Evolutionary conservation across 768 basidiomycete genomes (phyloP), one percentile per base, ranked within the genome.

Genomic region (Xanthoconium stramineum): DNA sequence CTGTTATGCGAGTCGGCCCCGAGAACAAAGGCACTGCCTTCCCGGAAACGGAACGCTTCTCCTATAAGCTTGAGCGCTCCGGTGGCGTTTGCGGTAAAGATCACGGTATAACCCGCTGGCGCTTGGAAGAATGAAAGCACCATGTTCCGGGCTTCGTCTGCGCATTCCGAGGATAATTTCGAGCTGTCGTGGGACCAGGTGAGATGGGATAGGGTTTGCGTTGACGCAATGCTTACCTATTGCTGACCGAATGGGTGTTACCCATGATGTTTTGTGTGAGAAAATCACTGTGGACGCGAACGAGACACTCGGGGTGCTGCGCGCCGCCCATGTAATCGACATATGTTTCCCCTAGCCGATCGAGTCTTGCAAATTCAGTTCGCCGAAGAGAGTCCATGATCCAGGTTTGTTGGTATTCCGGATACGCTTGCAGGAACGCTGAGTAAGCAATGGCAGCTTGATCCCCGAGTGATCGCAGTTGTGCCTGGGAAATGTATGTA

Each of bases 271-370:
- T 83, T 49, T 73, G 75, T 39, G 77, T 82, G 33, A 93, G 79
- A 65, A 91, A 90, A 48, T 82, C 80, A 39, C 83, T 77, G 61
- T 91, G 88, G 11, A 83, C 81, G 38, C 78, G 79, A 55, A 92
- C 80, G 35, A 93, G 81, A 61, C 84, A 86, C 62, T 89, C 86
- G 12, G 91, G 91, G 60, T 89, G 90, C 35, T 92, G 75, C 0
- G 88, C 81, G 24, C 88, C 89, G 32, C 91, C 91, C 88, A 92
- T 92, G 60, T 88, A 92, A 65, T 93, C 91, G 57, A 91, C 85
- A 56, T 92, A 92, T 10, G 85, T 86, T 73, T 91, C 88, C 7
- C 82, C 82, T 10, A 75, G 73, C 13, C 78, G 79, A 57, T 85
- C 81, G 42, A 88, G 75, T 50, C 87, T 74, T 6, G 75, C 56